Evolutionary conservation across 225 moss, liverwort and hornwort genomes (phyloP), one percentile per base, ranked within the genome.

Genomic region (Sphagnum tenellum): DNA sequence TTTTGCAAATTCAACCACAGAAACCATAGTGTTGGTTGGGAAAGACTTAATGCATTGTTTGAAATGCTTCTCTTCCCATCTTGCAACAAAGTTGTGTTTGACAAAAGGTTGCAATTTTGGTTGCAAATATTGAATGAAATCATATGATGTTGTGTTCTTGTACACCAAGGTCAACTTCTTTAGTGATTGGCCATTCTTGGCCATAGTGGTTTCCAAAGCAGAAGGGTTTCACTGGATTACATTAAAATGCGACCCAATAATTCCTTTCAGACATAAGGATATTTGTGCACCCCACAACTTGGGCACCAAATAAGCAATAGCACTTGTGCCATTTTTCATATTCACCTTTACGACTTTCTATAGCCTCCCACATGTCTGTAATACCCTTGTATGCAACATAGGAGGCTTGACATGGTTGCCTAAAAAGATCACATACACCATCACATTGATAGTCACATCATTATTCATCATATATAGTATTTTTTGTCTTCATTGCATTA

Each of bases 141-240:
- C 45, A 44, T 62, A 9, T n/a, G 8, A 45, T 45, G 5, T 45
- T 2, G 3, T 9, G 3, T n/a, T 9, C 47, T 12, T 56, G 44
- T 57, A 56, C 0, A 57, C 49, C 11, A 57, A 2, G 7, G 67
- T 56, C 5, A 48, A 46, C 49, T 59, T 59, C 57, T 56, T 59
- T 4, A 48, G 12, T 44, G 7, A 47, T 45, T 67, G 14, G 8
- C 67, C 56, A 45, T 3, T 10, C 49, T 59, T 57, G 9, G 59
- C 10, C 55, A n/a, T 56, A 3, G 56, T 49, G 45, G 52, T 57
- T 58, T 67, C 67, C 57, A 67, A 13, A 3, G 53, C 67, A 67
- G 58, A 57, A 3, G 11, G 3, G 2, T 44, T 2, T 47, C 48
- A 48, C 10, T 11, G 44, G 4, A 49, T 49, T 5, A 59, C 44